These are phyloP conservation scores for Cylindrotheca fusiformis DNA, from an alignment of 108 stramenopile species.

Conservation along the genomic window DNA sequence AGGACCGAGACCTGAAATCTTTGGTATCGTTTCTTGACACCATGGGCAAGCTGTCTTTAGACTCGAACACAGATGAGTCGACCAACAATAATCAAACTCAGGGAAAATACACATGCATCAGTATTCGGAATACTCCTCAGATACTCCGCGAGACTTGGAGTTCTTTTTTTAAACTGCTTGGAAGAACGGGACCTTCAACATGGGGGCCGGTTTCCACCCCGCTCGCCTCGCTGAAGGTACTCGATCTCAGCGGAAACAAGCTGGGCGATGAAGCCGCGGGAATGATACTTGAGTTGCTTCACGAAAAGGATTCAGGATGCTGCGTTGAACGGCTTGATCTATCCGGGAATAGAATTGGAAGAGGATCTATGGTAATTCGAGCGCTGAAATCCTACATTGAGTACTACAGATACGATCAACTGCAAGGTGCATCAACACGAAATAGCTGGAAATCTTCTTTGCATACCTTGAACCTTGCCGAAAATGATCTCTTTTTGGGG, in stretches of 20 bases:
- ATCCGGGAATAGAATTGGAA: slow-evolving; percentile 49
- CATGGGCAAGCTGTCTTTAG: slow-evolving; percentile 43
- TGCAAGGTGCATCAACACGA: slow-evolving; percentile 21
- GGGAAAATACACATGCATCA: slow-evolving; percentile 46
- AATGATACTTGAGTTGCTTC: slow-evolving; percentile 40
- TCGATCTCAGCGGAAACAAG: slow-evolving; percentile 59
- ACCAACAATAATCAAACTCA: slow-evolving; percentile 30
- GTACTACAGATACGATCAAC: slow-evolving; percentile 41
- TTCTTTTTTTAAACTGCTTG: slow-evolving; percentile 46
- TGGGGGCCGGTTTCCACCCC: slow-evolving; percentile 19
- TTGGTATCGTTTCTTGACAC: slow-evolving; percentile 50
- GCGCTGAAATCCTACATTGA: slow-evolving; percentile 40
- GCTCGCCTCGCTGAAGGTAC: slow-evolving; percentile 37
- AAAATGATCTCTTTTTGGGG: slow-evolving; percentile 44
- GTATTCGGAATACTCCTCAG: slow-evolving; percentile 44
- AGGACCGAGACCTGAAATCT: slow-evolving; percentile 36
- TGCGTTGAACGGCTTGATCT: slow-evolving; percentile 56
- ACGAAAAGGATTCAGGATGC: slow-evolving; percentile 48
- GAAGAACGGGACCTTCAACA: slow-evolving; percentile 24
- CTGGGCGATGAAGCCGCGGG: slow-evolving; percentile 54
- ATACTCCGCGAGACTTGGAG: slow-evolving; percentile 32
- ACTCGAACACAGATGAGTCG: slow-evolving; percentile 21
- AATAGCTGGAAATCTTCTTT: slow-evolving; percentile 47
- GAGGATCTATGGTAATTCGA: slow-evolving; percentile 33
- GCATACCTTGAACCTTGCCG: slow-evolving; percentile 42